Base-by-base conservation (phyloP, 106 monocot species). In the Phalaenopsis aphrodite region DNA sequence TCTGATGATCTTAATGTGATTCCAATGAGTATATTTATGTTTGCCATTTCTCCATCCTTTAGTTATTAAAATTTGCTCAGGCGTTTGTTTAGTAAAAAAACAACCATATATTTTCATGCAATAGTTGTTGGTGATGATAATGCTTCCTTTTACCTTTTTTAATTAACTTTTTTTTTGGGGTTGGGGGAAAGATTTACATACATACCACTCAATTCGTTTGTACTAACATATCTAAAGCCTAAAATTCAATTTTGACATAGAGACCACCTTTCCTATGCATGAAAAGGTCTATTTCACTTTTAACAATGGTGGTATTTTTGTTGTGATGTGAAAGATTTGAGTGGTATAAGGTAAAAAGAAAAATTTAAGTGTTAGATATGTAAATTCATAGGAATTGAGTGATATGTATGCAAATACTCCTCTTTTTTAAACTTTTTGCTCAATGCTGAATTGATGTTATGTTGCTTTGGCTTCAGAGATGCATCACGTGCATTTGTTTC, bases 401-500 rank as follows among this genome's bases (percentile, higher is more conserved):
- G 30, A 0, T 30, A 30, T 30, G 30, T 30, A 30, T 30, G 30
- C 30, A 30, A 30, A 30, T 30, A 30, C 30, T 30, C 30, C 30
- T 30, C 30, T 30, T 30, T 30, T 0, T 30, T 30, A 30, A 23
- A 2, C 2, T 52, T 52, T 56, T 6, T 43, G 47, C 67, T 71
- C 75, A 58, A n/a, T 87, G n/a, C 75, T 88, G 43, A 82, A 78
- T 52, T 47, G 55, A 14, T 43, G 56, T 72, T 21, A 5, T 12
- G 19, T 81, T 87, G 19, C 21, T 19, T 81, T 78, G 17, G 52
- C 79, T 74, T 16, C 88, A 99, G 98, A 85, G 98, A 99, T 90
- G 94, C 98, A 78, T 99, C 98, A 84, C 87, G 92, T 14, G 92
- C 98, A 76, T 99, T 94, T 87, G 85, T 91, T 84, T 99, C 98